Conservation (phyloP, 306 rosid genomes). For the Medicago lupulina region DNA sequence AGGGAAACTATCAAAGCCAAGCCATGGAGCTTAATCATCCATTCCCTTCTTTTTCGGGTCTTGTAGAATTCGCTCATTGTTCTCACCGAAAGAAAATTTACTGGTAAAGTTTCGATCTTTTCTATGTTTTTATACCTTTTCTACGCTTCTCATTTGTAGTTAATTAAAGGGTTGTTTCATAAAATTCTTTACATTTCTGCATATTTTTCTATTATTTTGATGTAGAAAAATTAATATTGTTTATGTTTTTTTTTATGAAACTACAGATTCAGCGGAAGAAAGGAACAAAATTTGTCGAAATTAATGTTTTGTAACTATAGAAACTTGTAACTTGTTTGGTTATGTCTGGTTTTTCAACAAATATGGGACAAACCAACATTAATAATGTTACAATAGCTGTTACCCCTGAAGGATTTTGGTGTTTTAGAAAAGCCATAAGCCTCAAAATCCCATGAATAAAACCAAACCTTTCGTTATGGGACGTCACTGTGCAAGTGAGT, state of each 20-base stretch:
- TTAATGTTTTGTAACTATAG: background rate
- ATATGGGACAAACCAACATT: conserved; percentile 81
- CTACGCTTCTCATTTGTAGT: conserved; percentile 39
- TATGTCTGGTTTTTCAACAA: conserved; percentile 28
- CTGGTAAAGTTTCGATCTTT: conserved; percentile 48
- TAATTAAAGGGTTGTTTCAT: conserved; percentile 8
- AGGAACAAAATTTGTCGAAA: background rate
- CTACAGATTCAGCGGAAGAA: conserved; percentile 32
- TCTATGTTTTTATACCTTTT: background rate
- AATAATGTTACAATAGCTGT: conserved; percentile 96
- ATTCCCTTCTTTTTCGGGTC: conserved; percentile 39
- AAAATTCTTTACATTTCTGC: conserved; percentile 34
- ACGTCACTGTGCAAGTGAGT: conserved; percentile 44
- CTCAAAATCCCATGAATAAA: conserved; percentile 75
- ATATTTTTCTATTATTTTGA: conserved; percentile 31
- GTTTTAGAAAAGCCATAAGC: conserved; percentile 81
- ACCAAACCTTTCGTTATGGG: conserved; percentile 65
- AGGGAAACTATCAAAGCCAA: no score
- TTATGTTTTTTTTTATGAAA: conserved; percentile 32
- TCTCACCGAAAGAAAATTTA: conserved; percentile 30
- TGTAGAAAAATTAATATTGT: conserved; percentile 11
- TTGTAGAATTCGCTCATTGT: conserved; percentile 51
- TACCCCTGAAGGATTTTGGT: conserved; percentile 98
- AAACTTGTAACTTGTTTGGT: conserved; percentile 15
- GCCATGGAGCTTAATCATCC: conserved; percentile 2